Conservation (phyloP, 139 green algal genomes). For the Chlamydomonas eustigma region DNA sequence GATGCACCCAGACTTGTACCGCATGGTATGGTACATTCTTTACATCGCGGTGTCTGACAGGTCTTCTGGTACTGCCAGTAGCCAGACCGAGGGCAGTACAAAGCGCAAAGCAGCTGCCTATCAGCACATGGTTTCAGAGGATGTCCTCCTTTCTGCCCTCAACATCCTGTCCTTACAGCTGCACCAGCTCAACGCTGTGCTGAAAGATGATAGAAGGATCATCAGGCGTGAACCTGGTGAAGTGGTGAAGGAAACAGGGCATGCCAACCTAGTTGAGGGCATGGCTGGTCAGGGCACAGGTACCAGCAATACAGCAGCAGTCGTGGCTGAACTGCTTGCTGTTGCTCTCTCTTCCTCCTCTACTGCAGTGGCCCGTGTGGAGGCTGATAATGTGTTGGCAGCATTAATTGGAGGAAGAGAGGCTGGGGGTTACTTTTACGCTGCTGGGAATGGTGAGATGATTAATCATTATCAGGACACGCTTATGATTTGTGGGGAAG, state of each 20-base stretch:
- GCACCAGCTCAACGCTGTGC: not conserved
- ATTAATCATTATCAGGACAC: too few species aligned
- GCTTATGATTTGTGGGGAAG: too few species aligned
- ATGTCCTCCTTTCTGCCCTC: not conserved
- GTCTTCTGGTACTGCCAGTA: not conserved
- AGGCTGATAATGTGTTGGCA: not conserved
- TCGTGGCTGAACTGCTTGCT: not conserved
- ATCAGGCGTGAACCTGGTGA: not conserved
- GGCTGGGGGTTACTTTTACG: not conserved
- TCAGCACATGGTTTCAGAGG: conserved; percentile 1
- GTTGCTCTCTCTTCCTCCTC: not conserved
- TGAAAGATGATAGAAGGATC: not conserved
- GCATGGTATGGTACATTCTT: conserved; percentile 3
- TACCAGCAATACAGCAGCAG: not conserved
- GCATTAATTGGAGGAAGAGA: not conserved
- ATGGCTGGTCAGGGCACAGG: not conserved
- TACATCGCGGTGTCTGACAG: too few species aligned
- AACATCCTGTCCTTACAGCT: conserved; percentile 7
- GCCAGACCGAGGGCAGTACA: not conserved
- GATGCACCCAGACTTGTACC: conserved; percentile 5
- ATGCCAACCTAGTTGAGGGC: too few species aligned
- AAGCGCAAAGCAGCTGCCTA: not conserved
- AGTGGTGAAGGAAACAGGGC: not conserved
- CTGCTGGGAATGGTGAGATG: not conserved
- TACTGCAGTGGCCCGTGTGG: not conserved